Evolutionary conservation across 169 alveolate genomes (phyloP), one percentile per base, ranked within the genome.

Genomic region (Eimeria tenella): DNA sequence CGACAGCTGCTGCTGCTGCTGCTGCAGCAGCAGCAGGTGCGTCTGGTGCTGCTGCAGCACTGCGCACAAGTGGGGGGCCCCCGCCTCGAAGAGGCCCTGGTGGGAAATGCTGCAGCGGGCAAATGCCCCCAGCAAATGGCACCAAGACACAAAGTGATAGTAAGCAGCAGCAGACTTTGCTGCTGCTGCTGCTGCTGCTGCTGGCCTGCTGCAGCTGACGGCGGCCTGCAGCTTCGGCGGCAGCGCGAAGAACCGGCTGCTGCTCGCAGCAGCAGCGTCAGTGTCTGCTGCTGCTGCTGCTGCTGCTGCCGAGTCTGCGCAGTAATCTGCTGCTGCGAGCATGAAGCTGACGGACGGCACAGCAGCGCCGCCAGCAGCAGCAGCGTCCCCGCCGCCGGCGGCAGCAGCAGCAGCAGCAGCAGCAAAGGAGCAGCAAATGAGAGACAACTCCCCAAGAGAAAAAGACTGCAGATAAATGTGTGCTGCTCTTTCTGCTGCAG

Each of bases 371-470:
- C 63, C 70, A 23, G 93, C 79, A 56, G 93, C 71, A 55, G 88
- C 88, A 55, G 88, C 88, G n/a, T 53, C 70, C 21, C 52, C 53
- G 13, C 68, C 42, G 42, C 42, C 42, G 42, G 42, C 62, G 1
- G 90, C 52, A 7, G 90, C 93, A 49, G 81, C 70, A 23, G 93
- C 79, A 56, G 93, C 71, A 23, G 93, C 93, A 55, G 88, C 88
- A 55, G 88, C 88, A 53, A 79, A 79, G 19, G 88, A 79, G 88
- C 88, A 79, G 88, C 88, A 79, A 19, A 87, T 58, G 2, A 87
- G 75, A 9, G 93, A 74, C 5, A 60, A n/a, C 71, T 52, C 86
- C 56, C 71, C 86, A 23, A 87, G 86, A 4, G 93, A 71, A 6
- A 87, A 60, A 13, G 19, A 68, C 15, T 68, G 49, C 75, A 87